phyloP scores from a whole-genome alignment of 441 rosid genomes.

The Bruguiera hainesii region DNA sequence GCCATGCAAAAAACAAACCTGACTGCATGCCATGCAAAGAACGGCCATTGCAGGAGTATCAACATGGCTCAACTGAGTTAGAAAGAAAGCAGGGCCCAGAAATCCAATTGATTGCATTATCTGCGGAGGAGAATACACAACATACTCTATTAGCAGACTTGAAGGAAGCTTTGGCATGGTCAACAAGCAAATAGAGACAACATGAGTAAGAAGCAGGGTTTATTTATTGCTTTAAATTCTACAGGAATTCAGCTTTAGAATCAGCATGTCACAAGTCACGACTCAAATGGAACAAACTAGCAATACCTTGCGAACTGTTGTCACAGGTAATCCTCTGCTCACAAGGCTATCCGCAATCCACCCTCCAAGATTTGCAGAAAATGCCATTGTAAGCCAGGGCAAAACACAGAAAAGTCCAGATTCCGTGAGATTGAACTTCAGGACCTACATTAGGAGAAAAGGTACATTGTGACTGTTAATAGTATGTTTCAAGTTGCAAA shows the following conservation, averaged over 20 bases:
- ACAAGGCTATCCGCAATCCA: slow-evolving; percentile 96
- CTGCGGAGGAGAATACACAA: slow-evolving; percentile 31
- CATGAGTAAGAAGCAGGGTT: background rate
- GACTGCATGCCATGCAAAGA: slow-evolving; percentile 95
- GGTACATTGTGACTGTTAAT: background rate
- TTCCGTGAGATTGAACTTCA: slow-evolving; percentile 83
- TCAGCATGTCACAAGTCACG: background rate
- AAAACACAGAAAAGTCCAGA: slow-evolving; percentile 78
- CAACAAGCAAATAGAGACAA: background rate
- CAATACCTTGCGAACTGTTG: slow-evolving; percentile 81
- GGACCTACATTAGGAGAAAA: slow-evolving; percentile 39
- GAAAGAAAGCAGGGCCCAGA: slow-evolving; percentile 95
- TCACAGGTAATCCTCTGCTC: slow-evolving; percentile 74
- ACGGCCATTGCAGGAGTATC: slow-evolving; percentile 91
- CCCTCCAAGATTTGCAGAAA: slow-evolving; percentile 87
- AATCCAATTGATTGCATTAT: slow-evolving; percentile 96
- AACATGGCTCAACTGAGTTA: slow-evolving; percentile 89
- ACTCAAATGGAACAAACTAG: background rate
- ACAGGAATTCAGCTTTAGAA: background rate
- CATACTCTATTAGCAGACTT: slow-evolving; percentile 1
- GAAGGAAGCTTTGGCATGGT: background rate
- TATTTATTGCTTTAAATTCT: background rate
- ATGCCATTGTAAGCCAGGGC: slow-evolving; percentile 96
- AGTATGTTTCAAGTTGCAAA: background rate
- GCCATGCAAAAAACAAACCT: slow-evolving; percentile 31